A percentile compares a stretch with the other conserved stretches of the same genome.
phyloP scores from a whole-genome alignment of 176 grass and related monocot genomes.

The Zoysia pacifica region DNA sequence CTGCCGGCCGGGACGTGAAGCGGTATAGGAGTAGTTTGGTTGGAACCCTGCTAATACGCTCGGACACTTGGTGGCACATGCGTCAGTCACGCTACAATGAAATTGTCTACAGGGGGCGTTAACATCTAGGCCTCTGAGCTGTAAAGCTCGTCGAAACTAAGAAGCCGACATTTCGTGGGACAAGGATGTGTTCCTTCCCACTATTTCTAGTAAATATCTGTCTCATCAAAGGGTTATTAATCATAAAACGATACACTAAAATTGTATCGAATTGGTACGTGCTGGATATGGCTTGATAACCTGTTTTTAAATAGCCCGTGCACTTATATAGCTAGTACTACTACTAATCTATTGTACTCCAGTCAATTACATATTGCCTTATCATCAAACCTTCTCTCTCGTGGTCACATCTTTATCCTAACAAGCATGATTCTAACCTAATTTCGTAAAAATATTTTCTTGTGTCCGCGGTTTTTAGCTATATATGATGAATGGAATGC shows the following conservation, averaged over 20 bases:
- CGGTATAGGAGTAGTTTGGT: not conserved
- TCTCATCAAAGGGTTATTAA: not conserved
- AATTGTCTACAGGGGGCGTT: not conserved
- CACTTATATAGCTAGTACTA: not conserved
- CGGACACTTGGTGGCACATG: not conserved
- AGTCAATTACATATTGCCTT: not conserved
- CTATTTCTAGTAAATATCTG: not conserved
- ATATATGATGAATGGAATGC: too few relatives aligned
- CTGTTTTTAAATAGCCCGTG: not conserved
- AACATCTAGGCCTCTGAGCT: not conserved
- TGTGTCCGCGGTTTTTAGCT: not conserved
- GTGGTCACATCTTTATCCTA: not conserved
- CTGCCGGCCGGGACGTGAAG: not conserved
- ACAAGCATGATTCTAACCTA: not conserved
- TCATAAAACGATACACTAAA: not conserved
- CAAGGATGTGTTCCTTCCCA: not conserved
- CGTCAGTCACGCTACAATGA: not conserved
- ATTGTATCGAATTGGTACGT: not conserved
- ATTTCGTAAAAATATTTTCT: not conserved
- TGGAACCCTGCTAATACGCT: not conserved
- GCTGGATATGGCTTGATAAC: not conserved
- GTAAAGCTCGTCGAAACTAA: not conserved
- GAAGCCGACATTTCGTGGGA: not conserved
- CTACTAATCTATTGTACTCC: not conserved
- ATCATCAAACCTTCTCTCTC: not conserved